Evolutionary conservation across 805 yeast species (phyloP).

Genomic region (Pichia thaimueangensis): DNA sequence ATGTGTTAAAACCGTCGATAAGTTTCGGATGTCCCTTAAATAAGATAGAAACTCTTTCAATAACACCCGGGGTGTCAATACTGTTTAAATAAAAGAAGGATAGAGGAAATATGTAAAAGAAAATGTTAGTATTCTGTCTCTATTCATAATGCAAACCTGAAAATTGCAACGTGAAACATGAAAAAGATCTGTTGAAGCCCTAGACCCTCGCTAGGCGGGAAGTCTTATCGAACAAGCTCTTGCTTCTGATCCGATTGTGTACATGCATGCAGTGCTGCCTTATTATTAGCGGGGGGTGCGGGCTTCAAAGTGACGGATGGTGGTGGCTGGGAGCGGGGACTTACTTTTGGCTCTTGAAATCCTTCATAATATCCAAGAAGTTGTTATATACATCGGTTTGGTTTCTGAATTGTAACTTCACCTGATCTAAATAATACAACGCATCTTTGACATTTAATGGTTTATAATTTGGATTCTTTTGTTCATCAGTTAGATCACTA

Average conservation of each 20-base stretch:
- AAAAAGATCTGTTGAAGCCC: too few relatives aligned
- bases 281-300: too few relatives aligned
- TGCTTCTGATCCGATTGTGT: too few relatives aligned
- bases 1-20: slow-evolving; percentile 96
- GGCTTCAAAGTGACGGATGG: too few relatives aligned
- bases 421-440: slow-evolving; percentile 89
- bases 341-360: slow-evolving; percentile 87
- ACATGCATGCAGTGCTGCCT: too few relatives aligned
- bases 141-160: too few relatives aligned
- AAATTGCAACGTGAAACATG: too few relatives aligned
- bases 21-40: slow-evolving; percentile 90
- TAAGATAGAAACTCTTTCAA: slow-evolving; percentile 85
- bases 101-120: background rate
- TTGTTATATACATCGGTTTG: slow-evolving; percentile 96
- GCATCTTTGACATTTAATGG: slow-evolving; percentile 97
- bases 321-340: too few relatives aligned
- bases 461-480: slow-evolving; percentile 40
- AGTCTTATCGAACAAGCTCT: too few relatives aligned
- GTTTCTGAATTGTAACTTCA: slow-evolving; percentile 81
- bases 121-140: slow-evolving; percentile 19
- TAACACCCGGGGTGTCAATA: slow-evolving; percentile 97
- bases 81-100: slow-evolving; percentile 21
- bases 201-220: too few relatives aligned
- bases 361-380: slow-evolving; percentile 97
- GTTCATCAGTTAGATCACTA: slow-evolving; percentile 7